Evolutionary conservation across 2,329 filamentous ascomycete species (phyloP), one percentile per base, ranked within the genome.

Genomic region (Ophiostoma perfectum): DNA sequence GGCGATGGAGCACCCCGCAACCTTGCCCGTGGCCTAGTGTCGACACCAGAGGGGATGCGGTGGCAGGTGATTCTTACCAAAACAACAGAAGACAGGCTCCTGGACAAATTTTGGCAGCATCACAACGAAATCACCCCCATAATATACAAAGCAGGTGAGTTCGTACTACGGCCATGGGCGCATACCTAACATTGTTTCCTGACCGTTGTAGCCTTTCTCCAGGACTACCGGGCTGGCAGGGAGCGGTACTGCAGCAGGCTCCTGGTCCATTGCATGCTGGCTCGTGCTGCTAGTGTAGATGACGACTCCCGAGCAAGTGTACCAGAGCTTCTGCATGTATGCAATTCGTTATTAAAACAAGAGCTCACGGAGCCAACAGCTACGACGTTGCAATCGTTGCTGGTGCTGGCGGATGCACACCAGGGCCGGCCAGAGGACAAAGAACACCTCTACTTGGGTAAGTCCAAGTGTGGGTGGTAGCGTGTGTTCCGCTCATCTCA

Each of bases 221-320:
- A 64, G 8, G 69, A 70, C 14, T 69, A 67, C 12, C 45, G n/a
- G 41, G 69, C 47, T 8, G 67, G 67, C 12, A 52, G 65, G 62
- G 67, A 67, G 18, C 55, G 55, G 5, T 69, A 69, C 52, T 69
- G 69, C 65, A 70, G 67, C 62, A 67, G 63, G 36, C 65, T 70
- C 3, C 49, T 70, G 3, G 65, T 70, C 5, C 62, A 67, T 44
- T 70, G 67, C 52, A 69, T 70, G 8, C 38, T 70, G 12, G 52
- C 67, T 0, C 60, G 67, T 1, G 69, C 62, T 5, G 69, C 69
- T 1, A 52, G 58, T 11, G 67, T 66, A 67, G 39, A 65, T 67
- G 4, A 27, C 36, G 9, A 47, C 18, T 27, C 52, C 3, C 52
- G 18, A 36, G 52, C 5, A 36, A 9, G 18, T 36, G 52, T 36